Evolutionary conservation across 768 basidiomycete genomes (phyloP), one percentile per base, ranked within the genome.

Genomic region (Tylopilus balloui): DNA sequence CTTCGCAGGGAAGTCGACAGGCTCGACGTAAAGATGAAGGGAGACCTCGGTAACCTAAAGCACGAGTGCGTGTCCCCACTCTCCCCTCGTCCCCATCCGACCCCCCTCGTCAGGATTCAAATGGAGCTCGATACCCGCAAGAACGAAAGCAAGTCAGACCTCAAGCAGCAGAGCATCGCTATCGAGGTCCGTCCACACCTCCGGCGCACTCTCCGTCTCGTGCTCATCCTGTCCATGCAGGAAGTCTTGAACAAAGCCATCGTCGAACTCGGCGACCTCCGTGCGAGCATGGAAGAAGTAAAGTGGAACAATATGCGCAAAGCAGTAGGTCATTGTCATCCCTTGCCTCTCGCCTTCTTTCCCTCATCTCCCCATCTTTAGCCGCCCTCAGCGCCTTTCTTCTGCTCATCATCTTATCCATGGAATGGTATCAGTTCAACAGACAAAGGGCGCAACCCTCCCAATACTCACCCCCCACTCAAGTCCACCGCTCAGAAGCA

Each of bases 51-150:
- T 14, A 86, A 79, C 38, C 74, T 99, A 57, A 92, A 89, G 68
- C 94, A 97, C 61, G 94, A 98, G 93, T 95, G 57, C 47, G 86
- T 80, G 39, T 36, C 20, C 20, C 9, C 37, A 34, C 4, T 4
- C 41, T 17, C 3, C 28, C 35, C 29, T 25, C 31, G n/a, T 29
- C 20, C 4, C 32, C n/a, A 7, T 43, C 15, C n/a, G 27, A 53
- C 42, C 27, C 27, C 44, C 32, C 14, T 24, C 13, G 43, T 10
- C 51, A 96, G 93, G 61, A 90, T 94, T 43, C 93, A 97, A 68
- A 92, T 98, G 84, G 96, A 99, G 48, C 76, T 97, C 51, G 92
- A 95, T 60, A 92, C 84, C 53, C 78, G 95, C 49, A 97, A 93
- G 73, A 91, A 87, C 56, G 96, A 98, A 64, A 80, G 84, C 13